These are phyloP conservation scores for Viridothelium virens DNA, from an alignment of 495 filamentous ascomycete species.

Conservation along the genomic window DNA sequence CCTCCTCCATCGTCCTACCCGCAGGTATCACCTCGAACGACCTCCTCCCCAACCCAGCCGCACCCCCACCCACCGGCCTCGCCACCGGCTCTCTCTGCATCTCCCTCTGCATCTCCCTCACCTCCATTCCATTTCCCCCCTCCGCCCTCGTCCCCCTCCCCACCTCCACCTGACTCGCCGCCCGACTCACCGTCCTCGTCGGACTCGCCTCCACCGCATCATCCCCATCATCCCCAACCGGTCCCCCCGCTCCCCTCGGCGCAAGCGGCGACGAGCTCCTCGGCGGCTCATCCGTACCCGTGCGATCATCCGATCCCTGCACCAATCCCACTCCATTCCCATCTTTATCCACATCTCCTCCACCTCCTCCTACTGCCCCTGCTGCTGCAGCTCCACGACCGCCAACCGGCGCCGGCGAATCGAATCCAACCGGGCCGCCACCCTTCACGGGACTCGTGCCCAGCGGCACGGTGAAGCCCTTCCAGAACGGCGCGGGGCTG, in stretches of 20 bases:
- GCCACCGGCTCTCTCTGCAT: constrained; percentile 18
- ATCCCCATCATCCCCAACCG: background rate
- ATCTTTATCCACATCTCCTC: too few species aligned
- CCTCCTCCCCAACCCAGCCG: constrained; percentile 30
- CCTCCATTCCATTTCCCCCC: background rate
- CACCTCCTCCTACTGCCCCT: background rate
- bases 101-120: constrained; percentile 9
- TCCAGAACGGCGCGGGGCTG: constrained; percentile 97
- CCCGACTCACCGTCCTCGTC: background rate
- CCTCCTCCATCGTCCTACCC: constrained; percentile 45
- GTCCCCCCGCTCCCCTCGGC: background rate
- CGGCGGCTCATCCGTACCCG: background rate
- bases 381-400: background rate
- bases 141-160: background rate
- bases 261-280: background rate
- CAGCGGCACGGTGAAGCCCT: constrained; percentile 54
- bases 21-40: constrained; percentile 34
- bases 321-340: background rate
- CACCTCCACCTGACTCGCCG: background rate
- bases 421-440: constrained; percentile 11
- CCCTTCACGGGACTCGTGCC: constrained; percentile 50
- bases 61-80: constrained; percentile 21
- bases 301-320: background rate
- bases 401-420: background rate
- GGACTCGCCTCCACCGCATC: constrained; percentile 5